Percentiles rank a stretch among this genome's conserved stretches.
Evolutionary conservation across 2,329 filamentous ascomycete genomes (phyloP).

Genomic region (Xylariomycetidae sp.): DNA sequence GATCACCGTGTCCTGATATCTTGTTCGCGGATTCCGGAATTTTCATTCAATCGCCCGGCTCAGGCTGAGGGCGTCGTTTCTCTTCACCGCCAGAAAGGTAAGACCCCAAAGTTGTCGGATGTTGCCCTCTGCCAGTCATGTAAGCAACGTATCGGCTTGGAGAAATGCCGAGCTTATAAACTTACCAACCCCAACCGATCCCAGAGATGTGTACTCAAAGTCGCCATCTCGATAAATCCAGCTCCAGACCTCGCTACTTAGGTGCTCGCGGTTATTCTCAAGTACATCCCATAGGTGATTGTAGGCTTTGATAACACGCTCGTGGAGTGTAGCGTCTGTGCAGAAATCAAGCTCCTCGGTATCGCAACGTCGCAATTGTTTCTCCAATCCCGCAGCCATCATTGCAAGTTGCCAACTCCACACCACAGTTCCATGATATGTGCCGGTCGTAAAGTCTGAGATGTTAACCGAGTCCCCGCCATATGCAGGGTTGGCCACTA

Average conservation of each 20-base stretch:
- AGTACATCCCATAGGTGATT: constrained; percentile 58
- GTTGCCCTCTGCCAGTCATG: constrained; percentile 39
- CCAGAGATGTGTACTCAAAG: constrained; percentile 47
- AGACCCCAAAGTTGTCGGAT: constrained; percentile 55
- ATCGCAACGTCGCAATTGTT: constrained; percentile 51
- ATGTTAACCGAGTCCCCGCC: constrained; percentile 42
- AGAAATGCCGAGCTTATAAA: constrained; percentile 2
- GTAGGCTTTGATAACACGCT: constrained; percentile 47
- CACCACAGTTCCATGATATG: constrained; percentile 60
- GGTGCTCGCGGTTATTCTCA: constrained; percentile 45
- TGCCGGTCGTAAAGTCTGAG: constrained; percentile 49
- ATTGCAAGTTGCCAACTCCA: constrained; percentile 63
- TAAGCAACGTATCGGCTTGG: background rate
- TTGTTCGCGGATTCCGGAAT: too few relatives aligned
- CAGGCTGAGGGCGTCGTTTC: constrained; percentile 30
- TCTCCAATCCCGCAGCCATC: constrained; percentile 57
- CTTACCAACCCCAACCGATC: constrained; percentile 33
- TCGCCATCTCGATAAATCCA: constrained; percentile 48
- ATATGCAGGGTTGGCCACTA: constrained; percentile 59
- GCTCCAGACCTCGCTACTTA: constrained; percentile 59
- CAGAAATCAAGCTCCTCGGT: constrained; percentile 45
- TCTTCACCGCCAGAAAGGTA: constrained; percentile 50
- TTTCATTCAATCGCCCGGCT: too few relatives aligned
- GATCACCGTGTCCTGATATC: too few relatives aligned
- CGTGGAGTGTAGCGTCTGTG: constrained; percentile 34